These are phyloP conservation scores for Alisma plantagoaquatica DNA, from an alignment of 106 monocot genomes.

Conservation along the genomic window DNA sequence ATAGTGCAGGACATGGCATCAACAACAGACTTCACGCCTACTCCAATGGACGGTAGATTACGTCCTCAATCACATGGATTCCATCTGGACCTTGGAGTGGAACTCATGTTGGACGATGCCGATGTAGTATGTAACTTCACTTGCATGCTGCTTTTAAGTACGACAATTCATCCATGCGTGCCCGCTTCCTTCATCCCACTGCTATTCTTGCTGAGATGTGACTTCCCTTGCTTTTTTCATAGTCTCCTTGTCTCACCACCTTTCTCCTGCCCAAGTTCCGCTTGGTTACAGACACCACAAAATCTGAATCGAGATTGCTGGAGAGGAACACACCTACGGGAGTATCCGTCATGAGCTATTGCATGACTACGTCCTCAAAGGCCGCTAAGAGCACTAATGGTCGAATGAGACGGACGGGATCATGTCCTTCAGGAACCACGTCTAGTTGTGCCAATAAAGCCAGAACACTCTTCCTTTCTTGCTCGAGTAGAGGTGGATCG, in stretches of 20 bases:
- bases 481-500: conserved; percentile 78
- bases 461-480: conserved; percentile 39
- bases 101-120: conserved; percentile 70
- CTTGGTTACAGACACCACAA: conserved; percentile 52
- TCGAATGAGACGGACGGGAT: conserved; percentile 56
- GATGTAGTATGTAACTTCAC: conserved; percentile 47
- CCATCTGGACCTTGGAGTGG: conserved; percentile 63
- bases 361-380: conserved; percentile 81
- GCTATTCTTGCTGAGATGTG: conserved; percentile 54
- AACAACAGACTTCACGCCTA: no score
- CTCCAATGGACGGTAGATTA: no score
- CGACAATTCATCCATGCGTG: no score
- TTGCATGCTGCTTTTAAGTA: conserved; percentile 55
- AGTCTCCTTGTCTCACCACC: no score
- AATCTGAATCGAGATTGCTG: conserved; percentile 64
- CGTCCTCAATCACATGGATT: conserved; percentile 62
- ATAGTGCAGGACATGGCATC: no score
- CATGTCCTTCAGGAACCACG: conserved; percentile 52
- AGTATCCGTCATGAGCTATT: conserved; percentile 76
- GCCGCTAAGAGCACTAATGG: conserved; percentile 49
- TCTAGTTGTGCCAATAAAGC: conserved; percentile 63
- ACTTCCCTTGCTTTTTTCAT: conserved; percentile 46
- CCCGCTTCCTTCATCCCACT: conserved; percentile 64
- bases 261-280: conserved; percentile 51
- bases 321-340: conserved; percentile 72